A percentile compares a stretch with the other conserved stretches of the same genome.
These are phyloP conservation scores for Podaxis sp. DNA, from an alignment of 768 basidiomycete genomes.

Conservation along the genomic window DNA sequence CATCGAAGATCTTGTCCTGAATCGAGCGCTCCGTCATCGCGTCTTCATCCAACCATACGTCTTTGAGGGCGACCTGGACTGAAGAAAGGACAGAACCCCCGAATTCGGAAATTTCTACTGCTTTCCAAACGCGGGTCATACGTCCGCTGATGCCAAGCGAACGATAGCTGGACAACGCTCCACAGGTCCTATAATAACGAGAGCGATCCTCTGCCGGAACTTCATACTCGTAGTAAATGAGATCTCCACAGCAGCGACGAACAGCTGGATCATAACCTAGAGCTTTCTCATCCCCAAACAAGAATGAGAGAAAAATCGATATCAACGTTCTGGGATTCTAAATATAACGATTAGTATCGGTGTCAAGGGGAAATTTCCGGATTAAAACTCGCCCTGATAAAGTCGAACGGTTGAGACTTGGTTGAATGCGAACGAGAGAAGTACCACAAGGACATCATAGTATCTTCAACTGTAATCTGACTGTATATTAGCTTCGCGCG, in stretches of 20 bases:
- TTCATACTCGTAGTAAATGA: background rate
- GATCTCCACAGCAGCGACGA: background rate
- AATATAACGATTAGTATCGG: background rate
- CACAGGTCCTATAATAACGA: background rate
- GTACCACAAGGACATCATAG: conserved; percentile 10
- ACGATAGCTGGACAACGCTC: background rate
- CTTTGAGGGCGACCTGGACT: conserved; percentile 15
- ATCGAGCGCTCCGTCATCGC: conserved; percentile 18
- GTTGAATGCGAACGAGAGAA: conserved; percentile 11
- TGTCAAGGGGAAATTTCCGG: background rate
- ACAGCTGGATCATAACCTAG: background rate
- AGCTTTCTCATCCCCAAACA: background rate
- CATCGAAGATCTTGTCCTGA: conserved; percentile 15
- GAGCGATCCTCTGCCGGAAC: background rate
- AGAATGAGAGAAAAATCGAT: background rate
- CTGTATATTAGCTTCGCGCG: background rate
- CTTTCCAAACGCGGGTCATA: background rate
- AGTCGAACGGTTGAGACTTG: background rate
- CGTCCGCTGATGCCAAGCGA: background rate
- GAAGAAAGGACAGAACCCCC: background rate
- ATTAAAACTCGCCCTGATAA: background rate
- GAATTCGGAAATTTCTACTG: background rate
- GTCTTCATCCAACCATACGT: conserved; percentile 20
- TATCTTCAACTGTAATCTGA: conserved; percentile 13
- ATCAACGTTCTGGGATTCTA: conserved; percentile 3